Percentiles rank a stretch among this genome's conserved stretches.
Conservation (phyloP, 2,329 filamentous ascomycete species). For the Fusarium bulbicola region DNA sequence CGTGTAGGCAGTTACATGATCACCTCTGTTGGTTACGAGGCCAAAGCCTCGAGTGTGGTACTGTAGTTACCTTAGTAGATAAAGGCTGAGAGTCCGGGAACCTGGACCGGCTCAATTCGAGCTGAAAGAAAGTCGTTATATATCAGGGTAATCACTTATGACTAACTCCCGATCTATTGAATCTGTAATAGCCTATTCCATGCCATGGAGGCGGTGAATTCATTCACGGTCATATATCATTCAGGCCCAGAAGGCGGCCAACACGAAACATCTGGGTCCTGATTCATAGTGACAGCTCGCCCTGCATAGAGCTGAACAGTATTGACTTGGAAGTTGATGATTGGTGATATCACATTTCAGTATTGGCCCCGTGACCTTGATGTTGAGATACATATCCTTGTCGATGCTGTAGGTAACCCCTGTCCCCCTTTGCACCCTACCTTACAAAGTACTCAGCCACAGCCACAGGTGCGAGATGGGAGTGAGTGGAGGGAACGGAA, state of each 20-base stretch:
- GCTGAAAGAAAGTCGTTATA: not conserved
- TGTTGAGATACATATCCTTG: conserved; percentile 9
- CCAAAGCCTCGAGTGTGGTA: not conserved
- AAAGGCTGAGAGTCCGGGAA: not conserved
- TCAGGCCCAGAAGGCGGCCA: not conserved
- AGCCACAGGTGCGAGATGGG: conserved; percentile 3
- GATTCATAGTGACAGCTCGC: conserved; percentile 28
- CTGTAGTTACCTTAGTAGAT: not conserved
- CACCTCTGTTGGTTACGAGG: not conserved
- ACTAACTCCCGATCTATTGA: not conserved
- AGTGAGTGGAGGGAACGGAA: not conserved
- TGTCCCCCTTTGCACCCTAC: conserved; percentile 3
- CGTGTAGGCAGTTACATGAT: not conserved
- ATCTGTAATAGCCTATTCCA: not conserved
- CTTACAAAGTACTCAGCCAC: conserved; percentile 5
- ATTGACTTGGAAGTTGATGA: conserved; percentile 25
- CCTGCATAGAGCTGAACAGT: conserved; percentile 24
- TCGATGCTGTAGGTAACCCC: conserved; percentile 12
- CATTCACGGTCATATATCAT: conserved; percentile 3
- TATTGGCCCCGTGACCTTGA: conserved; percentile 21
- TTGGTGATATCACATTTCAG: conserved; percentile 25
- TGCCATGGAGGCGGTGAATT: conserved; percentile 17
- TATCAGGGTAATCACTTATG: not conserved
- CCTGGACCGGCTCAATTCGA: not conserved
- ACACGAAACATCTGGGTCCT: conserved; percentile 11